Conservation (phyloP, 805 yeast genomes). For the Wickerhamomyces hampshirensis region DNA sequence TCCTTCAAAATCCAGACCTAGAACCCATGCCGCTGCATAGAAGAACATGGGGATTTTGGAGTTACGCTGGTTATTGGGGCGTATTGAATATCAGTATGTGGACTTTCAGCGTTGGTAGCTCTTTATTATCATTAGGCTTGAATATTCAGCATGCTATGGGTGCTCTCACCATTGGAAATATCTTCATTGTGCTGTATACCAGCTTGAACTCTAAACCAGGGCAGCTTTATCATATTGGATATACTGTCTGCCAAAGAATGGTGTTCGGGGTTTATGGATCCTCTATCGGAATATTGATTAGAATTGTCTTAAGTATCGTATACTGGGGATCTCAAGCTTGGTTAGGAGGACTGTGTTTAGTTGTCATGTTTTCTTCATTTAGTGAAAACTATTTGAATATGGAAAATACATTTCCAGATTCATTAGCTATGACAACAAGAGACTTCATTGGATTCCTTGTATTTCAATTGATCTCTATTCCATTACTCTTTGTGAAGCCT, state of each 20-base stretch:
- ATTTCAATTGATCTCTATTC: slow-evolving; percentile 40
- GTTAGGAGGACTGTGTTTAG: slow-evolving; percentile 38
- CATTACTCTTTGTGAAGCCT: slow-evolving; percentile 39
- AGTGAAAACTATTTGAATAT: slow-evolving; percentile 31
- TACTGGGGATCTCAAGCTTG: slow-evolving; percentile 40
- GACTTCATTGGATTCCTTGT: slow-evolving; percentile 39
- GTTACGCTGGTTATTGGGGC: slow-evolving; percentile 32
- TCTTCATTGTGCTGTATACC: slow-evolving; percentile 32
- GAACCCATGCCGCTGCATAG: slow-evolving; percentile 35
- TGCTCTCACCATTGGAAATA: slow-evolving; percentile 33
- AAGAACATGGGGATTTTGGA: slow-evolving; percentile 34
- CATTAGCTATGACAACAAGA: slow-evolving; percentile 35
- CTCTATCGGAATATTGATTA: slow-evolving; percentile 32
- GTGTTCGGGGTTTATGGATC: slow-evolving; percentile 39
- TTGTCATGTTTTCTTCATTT: slow-evolving; percentile 33
- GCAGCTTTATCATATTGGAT: slow-evolving; percentile 35
- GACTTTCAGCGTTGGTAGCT: slow-evolving; percentile 35
- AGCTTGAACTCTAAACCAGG: slow-evolving; percentile 36
- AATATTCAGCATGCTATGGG: slow-evolving; percentile 38
- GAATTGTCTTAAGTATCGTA: slow-evolving; percentile 36
- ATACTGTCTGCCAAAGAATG: slow-evolving; percentile 32
- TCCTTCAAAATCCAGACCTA: slow-evolving; percentile 31
- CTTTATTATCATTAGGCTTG: slow-evolving; percentile 34
- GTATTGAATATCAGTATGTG: slow-evolving; percentile 31
- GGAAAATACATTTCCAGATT: slow-evolving; percentile 33